phyloP scores from a whole-genome alignment of 1,284 basidiomycete genomes.

The Melanopsichium pennsylvanicum region DNA sequence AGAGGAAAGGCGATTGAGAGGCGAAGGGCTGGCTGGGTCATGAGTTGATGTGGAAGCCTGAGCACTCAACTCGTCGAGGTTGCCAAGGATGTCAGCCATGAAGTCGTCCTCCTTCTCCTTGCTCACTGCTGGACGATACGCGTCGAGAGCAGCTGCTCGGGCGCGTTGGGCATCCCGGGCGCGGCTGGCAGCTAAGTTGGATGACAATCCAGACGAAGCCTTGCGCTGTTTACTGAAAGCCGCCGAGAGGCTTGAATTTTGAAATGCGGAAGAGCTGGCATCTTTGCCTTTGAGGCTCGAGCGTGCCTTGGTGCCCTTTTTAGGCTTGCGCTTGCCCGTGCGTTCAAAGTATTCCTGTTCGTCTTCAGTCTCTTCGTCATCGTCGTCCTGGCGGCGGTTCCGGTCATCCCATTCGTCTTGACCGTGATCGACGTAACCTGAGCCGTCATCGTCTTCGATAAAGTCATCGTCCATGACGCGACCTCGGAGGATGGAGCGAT shows the following conservation, averaged over 20 bases:
- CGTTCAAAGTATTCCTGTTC: slow-evolving; percentile 62
- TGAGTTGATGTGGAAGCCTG: slow-evolving; percentile 28
- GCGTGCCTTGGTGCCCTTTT: slow-evolving; percentile 49
- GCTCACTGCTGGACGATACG: slow-evolving; percentile 48
- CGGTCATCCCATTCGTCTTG: slow-evolving; percentile 82
- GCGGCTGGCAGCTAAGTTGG: slow-evolving; percentile 18
- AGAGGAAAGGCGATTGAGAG: slow-evolving; percentile 20
- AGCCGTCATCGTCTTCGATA: slow-evolving; percentile 85
- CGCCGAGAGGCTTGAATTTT: slow-evolving; percentile 36
- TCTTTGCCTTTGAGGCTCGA: slow-evolving; percentile 25
- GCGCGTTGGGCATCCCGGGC: slow-evolving; percentile 30
- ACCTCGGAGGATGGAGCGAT: slow-evolving; percentile 82
- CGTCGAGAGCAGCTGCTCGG: slow-evolving; percentile 35
- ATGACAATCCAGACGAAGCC: slow-evolving; percentile 5
- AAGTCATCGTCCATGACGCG: slow-evolving; percentile 92
- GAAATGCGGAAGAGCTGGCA: slow-evolving; percentile 16
- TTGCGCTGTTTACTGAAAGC: slow-evolving; percentile 45
- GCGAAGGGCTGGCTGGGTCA: slow-evolving; percentile 45
- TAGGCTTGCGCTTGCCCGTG: slow-evolving; percentile 61
- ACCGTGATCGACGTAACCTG: slow-evolving; percentile 93
- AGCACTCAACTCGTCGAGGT: slow-evolving; percentile 47
- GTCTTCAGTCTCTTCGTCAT: slow-evolving; percentile 66
- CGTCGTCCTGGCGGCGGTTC: slow-evolving; percentile 63
- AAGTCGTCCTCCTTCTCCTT: slow-evolving; percentile 64
- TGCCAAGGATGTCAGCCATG: slow-evolving; percentile 61